These are phyloP conservation scores for Talaromyces borbonicus DNA, from an alignment of 495 filamentous ascomycete species.

Conservation along the genomic window DNA sequence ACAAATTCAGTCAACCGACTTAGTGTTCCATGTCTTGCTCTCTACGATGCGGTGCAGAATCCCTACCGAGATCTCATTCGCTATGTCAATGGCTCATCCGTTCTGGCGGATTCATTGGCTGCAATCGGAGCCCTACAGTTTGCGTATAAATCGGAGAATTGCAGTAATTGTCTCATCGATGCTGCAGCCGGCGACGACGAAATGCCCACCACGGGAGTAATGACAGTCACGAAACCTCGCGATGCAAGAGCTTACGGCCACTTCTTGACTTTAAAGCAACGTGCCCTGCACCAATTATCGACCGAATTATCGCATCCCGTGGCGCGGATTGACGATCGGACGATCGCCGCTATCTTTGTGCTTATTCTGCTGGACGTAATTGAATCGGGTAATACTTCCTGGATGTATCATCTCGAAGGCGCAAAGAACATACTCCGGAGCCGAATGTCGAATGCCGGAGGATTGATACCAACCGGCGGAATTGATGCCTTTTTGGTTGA, in stretches of 20 bases:
- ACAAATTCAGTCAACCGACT: conserved; percentile 23
- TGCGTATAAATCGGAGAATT: conserved; percentile 23
- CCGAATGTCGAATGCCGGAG: conserved; percentile 16
- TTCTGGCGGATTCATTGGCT: conserved; percentile 28
- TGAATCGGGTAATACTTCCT: conserved; percentile 36
- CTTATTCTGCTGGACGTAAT: conserved; percentile 35
- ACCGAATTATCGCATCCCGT: conserved; percentile 25
- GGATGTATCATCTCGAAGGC: conserved; percentile 40
- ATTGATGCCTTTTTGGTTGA: conserved; percentile 35
- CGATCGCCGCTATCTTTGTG: conserved; percentile 31
- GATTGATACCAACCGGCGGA: conserved; percentile 22
- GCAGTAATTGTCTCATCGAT: background rate
- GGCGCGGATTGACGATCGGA: conserved; percentile 32
- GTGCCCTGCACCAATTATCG: conserved; percentile 31
- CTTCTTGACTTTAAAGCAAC: conserved; percentile 34
- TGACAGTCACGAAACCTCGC: conserved; percentile 9
- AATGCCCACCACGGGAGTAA: background rate
- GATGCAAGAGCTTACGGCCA: conserved; percentile 28
- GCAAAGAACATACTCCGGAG: conserved; percentile 31
- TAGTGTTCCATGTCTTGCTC: conserved; percentile 24
- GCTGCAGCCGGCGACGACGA: conserved; percentile 4
- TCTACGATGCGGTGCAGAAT: conserved; percentile 32
- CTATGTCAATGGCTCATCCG: conserved; percentile 29
- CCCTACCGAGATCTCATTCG: conserved; percentile 32
- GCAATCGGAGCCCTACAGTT: conserved; percentile 36